These are phyloP conservation scores for Stemphylium vesicarium DNA, from an alignment of 2,329 filamentous ascomycete species.

Conservation along the genomic window DNA sequence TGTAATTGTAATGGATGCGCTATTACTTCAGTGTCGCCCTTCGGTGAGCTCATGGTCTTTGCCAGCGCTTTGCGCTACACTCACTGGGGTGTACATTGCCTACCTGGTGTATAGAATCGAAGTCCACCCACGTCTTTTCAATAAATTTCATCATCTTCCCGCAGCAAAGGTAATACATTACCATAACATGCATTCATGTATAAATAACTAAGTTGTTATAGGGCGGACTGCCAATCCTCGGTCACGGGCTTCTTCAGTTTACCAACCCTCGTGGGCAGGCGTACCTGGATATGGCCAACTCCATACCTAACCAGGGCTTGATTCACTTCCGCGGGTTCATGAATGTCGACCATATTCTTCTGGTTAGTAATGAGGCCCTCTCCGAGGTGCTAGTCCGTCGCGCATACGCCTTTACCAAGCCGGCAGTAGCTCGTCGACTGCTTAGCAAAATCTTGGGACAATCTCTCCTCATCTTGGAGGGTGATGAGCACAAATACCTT, in stretches of 20 bases:
- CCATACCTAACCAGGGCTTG: background rate
- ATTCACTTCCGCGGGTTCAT: constrained; percentile 1
- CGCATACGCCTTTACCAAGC: background rate
- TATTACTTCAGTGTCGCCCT: too few species aligned
- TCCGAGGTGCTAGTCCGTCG: constrained; percentile 3
- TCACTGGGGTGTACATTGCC: too few species aligned
- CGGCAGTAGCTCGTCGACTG: background rate
- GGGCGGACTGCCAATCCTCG: background rate
- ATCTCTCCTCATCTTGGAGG: constrained; percentile 1
- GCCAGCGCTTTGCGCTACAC: too few species aligned
- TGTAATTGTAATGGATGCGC: too few species aligned
- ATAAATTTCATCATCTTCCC: too few species aligned
- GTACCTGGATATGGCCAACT: background rate
- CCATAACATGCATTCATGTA: too few species aligned
- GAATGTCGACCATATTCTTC: background rate
- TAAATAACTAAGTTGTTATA: background rate
- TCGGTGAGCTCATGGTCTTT: too few species aligned
- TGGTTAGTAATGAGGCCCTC: background rate
- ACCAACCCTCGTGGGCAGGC: constrained; percentile 2
- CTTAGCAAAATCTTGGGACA: background rate
- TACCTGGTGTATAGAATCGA: too few species aligned
- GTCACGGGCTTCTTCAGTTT: constrained; percentile 2
- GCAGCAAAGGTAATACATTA: too few species aligned
- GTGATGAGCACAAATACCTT: background rate
- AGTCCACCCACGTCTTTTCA: too few species aligned